phyloP scores from a whole-genome alignment of 1,284 basidiomycete genomes.

The Jaminaea rosea region DNA sequence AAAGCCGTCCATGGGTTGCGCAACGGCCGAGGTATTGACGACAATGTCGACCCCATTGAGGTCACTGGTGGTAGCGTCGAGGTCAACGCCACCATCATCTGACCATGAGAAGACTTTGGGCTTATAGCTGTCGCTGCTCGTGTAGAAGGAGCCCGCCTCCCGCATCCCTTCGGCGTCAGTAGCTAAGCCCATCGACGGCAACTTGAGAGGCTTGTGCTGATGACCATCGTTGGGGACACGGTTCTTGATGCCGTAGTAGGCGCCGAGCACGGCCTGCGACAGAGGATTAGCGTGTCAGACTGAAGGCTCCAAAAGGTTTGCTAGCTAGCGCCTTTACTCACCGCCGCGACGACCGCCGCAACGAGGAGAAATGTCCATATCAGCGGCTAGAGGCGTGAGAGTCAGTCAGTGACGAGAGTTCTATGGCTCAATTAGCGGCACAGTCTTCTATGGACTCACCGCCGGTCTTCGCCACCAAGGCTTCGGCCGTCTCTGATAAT shows the following conservation, averaged over 20 bases:
- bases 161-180: background rate
- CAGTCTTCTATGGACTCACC: too few relatives aligned
- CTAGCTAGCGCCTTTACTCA: too few relatives aligned
- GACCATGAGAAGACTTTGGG: background rate
- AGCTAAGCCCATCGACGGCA: background rate
- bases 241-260: background rate
- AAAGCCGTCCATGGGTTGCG: slow-evolving; percentile 3
- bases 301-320: too few relatives aligned
- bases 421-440: too few relatives aligned
- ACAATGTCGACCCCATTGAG: background rate
- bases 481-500: too few relatives aligned
- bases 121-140: background rate
- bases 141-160: background rate
- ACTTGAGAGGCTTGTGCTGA: background rate
- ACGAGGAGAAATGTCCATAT: too few relatives aligned
- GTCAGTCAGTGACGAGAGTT: too few relatives aligned
- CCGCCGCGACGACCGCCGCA: too few relatives aligned
- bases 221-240: background rate
- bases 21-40: background rate
- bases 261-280: background rate
- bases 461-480: too few relatives aligned
- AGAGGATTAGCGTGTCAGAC: too few relatives aligned
- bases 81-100: background rate
- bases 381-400: too few relatives aligned
- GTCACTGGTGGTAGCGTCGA: background rate